These are phyloP conservation scores for Entomortierella chlamydospora DNA, from an alignment of 192 early-diverging fungal genomes.

Conservation along the genomic window DNA sequence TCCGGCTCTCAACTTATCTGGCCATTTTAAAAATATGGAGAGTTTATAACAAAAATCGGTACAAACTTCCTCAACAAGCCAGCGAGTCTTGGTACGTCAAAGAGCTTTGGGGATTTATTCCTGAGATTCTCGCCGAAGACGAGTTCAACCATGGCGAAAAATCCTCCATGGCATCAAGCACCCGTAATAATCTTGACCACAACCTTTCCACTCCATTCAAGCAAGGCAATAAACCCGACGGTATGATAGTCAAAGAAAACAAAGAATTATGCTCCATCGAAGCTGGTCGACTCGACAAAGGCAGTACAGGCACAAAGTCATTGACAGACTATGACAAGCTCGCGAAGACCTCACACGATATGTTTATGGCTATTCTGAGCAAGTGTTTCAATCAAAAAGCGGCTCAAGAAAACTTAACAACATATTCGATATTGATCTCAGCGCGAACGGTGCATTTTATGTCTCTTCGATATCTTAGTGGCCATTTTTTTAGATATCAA, in stretches of 20 bases:
- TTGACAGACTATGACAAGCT: too few relatives aligned
- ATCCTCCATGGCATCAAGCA: neutral
- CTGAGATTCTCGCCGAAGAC: neutral
- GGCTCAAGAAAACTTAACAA: neutral
- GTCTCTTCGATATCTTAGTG: conserved; percentile 1
- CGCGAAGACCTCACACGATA: too few relatives aligned
- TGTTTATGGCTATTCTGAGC: neutral
- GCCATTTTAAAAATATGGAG: conserved; percentile 6
- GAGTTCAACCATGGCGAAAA: conserved; percentile 3
- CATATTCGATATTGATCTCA: conserved; percentile 1
- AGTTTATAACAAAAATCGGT: conserved; percentile 1
- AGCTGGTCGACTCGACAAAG: too few relatives aligned
- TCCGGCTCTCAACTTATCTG: conserved; percentile 2
- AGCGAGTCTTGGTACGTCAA: conserved; percentile 2
- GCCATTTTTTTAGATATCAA: neutral
- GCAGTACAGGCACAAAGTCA: too few relatives aligned
- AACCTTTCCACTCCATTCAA: too few relatives aligned
- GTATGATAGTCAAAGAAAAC: too few relatives aligned
- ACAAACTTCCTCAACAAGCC: neutral
- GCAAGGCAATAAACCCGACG: too few relatives aligned
- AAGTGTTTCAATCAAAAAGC: conserved; percentile 6
- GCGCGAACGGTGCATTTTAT: conserved; percentile 4
- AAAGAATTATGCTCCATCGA: too few relatives aligned
- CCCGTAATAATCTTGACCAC: neutral
- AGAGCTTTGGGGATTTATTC: conserved; percentile 2